These are phyloP conservation scores for Pseudocercospora vitis DNA, from an alignment of 2,329 filamentous ascomycete species.

Conservation along the genomic window DNA sequence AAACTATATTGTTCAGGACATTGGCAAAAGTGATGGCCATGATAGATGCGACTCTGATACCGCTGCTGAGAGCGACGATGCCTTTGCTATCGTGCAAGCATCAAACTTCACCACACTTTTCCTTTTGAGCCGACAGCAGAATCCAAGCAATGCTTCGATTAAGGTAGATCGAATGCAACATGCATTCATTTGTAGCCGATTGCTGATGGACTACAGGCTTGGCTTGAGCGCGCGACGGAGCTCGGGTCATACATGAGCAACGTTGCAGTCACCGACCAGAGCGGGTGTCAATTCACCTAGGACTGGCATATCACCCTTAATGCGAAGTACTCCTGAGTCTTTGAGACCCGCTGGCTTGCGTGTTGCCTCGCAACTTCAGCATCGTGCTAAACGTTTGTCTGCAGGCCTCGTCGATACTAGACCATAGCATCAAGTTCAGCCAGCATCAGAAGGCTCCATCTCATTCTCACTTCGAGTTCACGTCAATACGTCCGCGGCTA, in stretches of 20 bases:
- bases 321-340: too few relatives aligned
- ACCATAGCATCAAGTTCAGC: too few relatives aligned
- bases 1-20: constrained; percentile 23
- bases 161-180: constrained; percentile 15
- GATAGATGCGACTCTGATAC: constrained; percentile 2
- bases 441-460: too few relatives aligned
- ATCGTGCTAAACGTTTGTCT: too few relatives aligned
- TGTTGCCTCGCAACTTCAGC: too few relatives aligned
- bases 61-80: constrained; percentile 14
- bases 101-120: constrained; percentile 28
- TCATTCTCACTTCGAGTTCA: too few relatives aligned
- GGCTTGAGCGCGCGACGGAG: constrained; percentile 21
- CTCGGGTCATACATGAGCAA: constrained; percentile 23
- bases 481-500: too few relatives aligned
- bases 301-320: too few relatives aligned
- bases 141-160: constrained; percentile 22
- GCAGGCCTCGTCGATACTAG: too few relatives aligned
- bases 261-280: constrained; percentile 22
- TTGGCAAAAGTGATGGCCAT: constrained; percentile 10
- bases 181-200: background rate
- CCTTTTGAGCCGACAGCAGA: constrained; percentile 26
- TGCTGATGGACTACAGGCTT: constrained; percentile 15
- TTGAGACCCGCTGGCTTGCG: too few relatives aligned
- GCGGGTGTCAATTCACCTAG: constrained; percentile 20
- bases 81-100: constrained; percentile 28